These are phyloP conservation scores for Sporisorium reilianum DNA, from an alignment of 1,284 basidiomycete species.

Conservation along the genomic window DNA sequence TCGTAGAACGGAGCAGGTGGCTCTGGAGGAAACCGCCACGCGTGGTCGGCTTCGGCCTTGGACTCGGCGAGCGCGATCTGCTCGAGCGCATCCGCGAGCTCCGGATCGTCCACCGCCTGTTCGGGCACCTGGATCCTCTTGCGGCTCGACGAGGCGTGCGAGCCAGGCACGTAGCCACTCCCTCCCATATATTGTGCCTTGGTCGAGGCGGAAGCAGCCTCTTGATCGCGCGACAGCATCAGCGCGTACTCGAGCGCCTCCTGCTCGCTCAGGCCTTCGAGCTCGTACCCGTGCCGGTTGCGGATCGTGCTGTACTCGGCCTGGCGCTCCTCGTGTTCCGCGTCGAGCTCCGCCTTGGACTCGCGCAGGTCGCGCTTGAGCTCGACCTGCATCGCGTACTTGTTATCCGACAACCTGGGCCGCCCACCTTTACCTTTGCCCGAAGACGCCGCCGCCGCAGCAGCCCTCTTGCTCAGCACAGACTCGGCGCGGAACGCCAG, in stretches of 20 bases:
- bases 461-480: constrained; percentile 57
- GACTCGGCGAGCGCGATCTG: constrained; percentile 57
- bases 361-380: constrained; percentile 64
- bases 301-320: constrained; percentile 73
- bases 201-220: constrained; percentile 65
- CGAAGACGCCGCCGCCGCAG: constrained; percentile 22
- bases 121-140: constrained; percentile 28
- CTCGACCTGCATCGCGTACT: constrained; percentile 52
- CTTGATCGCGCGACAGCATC: constrained; percentile 87
- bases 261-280: constrained; percentile 79
- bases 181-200: constrained; percentile 28
- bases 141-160: constrained; percentile 23
- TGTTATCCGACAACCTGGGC: constrained; percentile 34
- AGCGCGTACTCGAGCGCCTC: constrained; percentile 85
- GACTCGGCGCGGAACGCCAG: constrained; percentile 79
- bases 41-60: constrained; percentile 30
- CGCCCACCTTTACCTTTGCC: constrained; percentile 20
- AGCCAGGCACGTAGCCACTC: constrained; percentile 31
- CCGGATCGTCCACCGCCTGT: constrained; percentile 38
- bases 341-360: constrained; percentile 70
- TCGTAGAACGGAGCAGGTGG: constrained; percentile 23
- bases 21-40: constrained; percentile 11
- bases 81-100: constrained; percentile 55
- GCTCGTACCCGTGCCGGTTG: constrained; percentile 70
- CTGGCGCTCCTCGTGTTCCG: constrained; percentile 77